Evolutionary conservation across 2,329 filamentous ascomycete species (phyloP).

Genomic region (Ophiostoma sp.): DNA sequence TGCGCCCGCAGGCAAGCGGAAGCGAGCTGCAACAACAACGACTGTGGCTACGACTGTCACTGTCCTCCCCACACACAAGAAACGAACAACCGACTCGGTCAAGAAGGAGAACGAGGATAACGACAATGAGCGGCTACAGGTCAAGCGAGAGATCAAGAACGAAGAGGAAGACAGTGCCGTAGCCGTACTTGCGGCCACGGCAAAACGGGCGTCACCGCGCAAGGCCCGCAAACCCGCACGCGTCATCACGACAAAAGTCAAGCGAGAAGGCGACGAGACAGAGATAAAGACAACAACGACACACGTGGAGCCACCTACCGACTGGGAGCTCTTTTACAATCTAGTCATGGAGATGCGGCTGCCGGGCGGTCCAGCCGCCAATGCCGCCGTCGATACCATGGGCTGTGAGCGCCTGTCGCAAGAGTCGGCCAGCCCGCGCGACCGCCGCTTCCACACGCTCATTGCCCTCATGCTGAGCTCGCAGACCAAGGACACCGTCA

Average conservation of each 20-base stretch:
- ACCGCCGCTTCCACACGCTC: slow-evolving; percentile 77
- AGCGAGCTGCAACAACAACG: slow-evolving; percentile 31
- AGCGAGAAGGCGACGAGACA: background rate
- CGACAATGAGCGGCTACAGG: slow-evolving; percentile 30
- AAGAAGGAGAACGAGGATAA: background rate
- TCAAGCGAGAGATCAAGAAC: slow-evolving; percentile 23
- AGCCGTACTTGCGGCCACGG: background rate
- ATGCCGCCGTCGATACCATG: slow-evolving; percentile 96
- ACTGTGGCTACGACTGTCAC: slow-evolving; percentile 29
- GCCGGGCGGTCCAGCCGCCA: slow-evolving; percentile 49
- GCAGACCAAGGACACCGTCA: slow-evolving; percentile 91
- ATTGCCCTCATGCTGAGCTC: slow-evolving; percentile 84
- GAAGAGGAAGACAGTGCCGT: slow-evolving; percentile 17
- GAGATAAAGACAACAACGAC: too few relatives aligned
- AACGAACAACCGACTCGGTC: slow-evolving; percentile 25
- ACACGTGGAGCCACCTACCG: slow-evolving; percentile 56
- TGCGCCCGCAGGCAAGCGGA: slow-evolving; percentile 32
- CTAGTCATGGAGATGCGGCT: slow-evolving; percentile 71
- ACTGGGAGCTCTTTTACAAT: slow-evolving; percentile 80
- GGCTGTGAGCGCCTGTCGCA: slow-evolving; percentile 76
- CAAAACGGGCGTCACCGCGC: slow-evolving; percentile 39
- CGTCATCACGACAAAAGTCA: slow-evolving; percentile 19
- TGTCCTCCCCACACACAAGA: slow-evolving; percentile 29
- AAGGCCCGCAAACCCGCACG: slow-evolving; percentile 30
- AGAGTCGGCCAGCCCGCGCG: slow-evolving; percentile 43